Base-by-base conservation (phyloP, 495 filamentous ascomycete genomes). In the Podospora didyma region DNA sequence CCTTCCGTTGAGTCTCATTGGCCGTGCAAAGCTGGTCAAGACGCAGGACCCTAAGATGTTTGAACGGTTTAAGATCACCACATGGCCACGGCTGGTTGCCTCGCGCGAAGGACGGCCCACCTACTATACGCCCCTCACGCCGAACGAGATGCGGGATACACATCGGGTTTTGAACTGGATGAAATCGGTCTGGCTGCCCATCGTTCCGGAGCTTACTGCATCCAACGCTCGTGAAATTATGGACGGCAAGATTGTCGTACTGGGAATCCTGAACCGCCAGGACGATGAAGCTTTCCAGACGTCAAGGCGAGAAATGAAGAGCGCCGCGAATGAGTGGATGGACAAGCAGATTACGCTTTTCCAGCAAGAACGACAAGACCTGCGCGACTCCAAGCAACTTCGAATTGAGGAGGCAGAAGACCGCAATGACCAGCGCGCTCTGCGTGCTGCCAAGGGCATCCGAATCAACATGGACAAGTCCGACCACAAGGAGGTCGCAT, bases 401-500 rank as follows among this genome's bases (percentile, higher is more conserved):
- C 86, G 92, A 26, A 91, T 97, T 53, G 95, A 97, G 65, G 94
- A 98, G 69, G 94, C 94, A 12, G 89, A 97, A 69, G 95, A 97
- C 68, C 85, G 90, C 28, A 86, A 89, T 67, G 95, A 98, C 69
- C 87, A 97, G 69, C 82, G 90, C 35, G 92, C 90, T 7, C 68
- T 96, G 51, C 80, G 90, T 44, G 77, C 83, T n/a, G 95, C 94
- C 21, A 98, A 98, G 78, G 88, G 84, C 59, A 96, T 95, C 70
- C 82, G 85, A 7, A 92, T 97, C 66, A 89, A 88, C 54, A 93
- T 97, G 79, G 85, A 92, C 59, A 84, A 89, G 64, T 81, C 89
- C 52, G 85, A 90, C 65, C 87, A 87, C 63, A 96, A 94, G 71
- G 86, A 94, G 63, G 90, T 97, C 22, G 80, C 86, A 3, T 98